Evolutionary conservation across 345 rosid species (phyloP).

Genomic region (Psidium friedrichsthalianum): DNA sequence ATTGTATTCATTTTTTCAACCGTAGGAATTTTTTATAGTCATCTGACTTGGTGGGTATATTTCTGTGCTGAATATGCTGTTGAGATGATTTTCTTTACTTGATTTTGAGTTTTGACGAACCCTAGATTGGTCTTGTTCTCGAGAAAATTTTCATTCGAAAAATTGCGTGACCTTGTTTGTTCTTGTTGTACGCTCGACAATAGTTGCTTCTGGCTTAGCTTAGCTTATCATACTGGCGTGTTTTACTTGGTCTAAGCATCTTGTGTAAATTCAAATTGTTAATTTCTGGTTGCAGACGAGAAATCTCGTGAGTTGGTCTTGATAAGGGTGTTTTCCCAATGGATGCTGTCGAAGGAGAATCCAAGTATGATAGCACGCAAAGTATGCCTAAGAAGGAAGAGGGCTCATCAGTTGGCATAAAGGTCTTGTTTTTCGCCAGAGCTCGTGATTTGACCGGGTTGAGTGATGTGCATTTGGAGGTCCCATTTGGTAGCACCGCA

Average conservation of each 20-base stretch:
- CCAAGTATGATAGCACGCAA: background rate
- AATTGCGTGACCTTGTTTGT: background rate
- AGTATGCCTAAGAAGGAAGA: background rate
- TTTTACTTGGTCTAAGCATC: background rate
- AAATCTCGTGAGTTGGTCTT: background rate
- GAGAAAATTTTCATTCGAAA: background rate
- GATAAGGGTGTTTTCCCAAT: background rate
- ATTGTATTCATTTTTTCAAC: background rate
- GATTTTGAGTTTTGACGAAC: background rate
- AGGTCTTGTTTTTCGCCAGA: slow-evolving; percentile 76
- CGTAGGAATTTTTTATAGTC: background rate
- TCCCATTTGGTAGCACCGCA: slow-evolving; percentile 56
- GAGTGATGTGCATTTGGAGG: slow-evolving; percentile 35
- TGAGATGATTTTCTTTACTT: background rate
- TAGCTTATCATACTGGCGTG: background rate
- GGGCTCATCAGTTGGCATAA: slow-evolving; percentile 29
- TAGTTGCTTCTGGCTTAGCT: background rate
- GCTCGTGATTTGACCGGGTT: slow-evolving; percentile 76
- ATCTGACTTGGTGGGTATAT: background rate
- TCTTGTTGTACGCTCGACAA: background rate
- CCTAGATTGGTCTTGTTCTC: background rate
- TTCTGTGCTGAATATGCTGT: background rate
- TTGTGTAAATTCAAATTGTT: too few relatives aligned
- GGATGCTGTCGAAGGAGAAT: slow-evolving; percentile 15
- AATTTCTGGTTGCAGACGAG: background rate